Conservation (phyloP, 192 early-diverging fungal species). For the Geranomyces variabilis region DNA sequence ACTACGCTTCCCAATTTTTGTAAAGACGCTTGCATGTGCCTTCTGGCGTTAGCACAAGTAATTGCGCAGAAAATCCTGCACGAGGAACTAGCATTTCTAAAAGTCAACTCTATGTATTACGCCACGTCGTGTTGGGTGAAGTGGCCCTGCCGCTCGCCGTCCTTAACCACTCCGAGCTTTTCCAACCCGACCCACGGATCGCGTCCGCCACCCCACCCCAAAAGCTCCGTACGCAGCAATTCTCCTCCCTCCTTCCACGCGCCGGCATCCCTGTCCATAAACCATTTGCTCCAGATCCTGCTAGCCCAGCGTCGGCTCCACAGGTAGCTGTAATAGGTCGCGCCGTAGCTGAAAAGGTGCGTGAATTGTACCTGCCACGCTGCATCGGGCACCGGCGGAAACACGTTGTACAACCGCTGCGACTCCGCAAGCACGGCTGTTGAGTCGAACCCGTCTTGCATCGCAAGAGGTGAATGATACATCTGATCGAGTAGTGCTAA, state of each 20-base stretch:
- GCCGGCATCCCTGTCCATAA: constrained; percentile 59
- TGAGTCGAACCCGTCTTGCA: constrained; percentile 50
- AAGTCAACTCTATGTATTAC: no score
- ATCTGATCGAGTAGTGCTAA: constrained; percentile 91
- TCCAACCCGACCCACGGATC: constrained; percentile 78
- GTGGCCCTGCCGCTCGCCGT: constrained; percentile 33
- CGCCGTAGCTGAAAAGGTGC: constrained; percentile 90
- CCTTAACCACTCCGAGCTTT: constrained; percentile 40
- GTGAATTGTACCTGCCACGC: constrained; percentile 91
- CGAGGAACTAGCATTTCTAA: no score
- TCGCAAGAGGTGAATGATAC: constrained; percentile 71
- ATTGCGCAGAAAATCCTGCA: no score
- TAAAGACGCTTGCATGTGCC: no score
- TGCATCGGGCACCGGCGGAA: constrained; percentile 72
- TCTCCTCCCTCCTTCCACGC: constrained; percentile 70
- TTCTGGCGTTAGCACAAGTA: no score
- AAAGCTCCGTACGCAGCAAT: constrained; percentile 69
- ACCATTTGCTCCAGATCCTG: constrained; percentile 74
- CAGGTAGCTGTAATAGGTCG: constrained; percentile 94
- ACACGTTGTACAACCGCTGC: constrained; percentile 65
- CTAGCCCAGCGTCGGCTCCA: constrained; percentile 83
- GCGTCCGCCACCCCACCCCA: constrained; percentile 91
- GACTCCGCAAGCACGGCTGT: constrained; percentile 62
- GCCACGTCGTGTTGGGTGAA: neutral
- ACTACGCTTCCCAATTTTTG: no score